These are phyloP conservation scores for Plasmodium vivax DNA, from an alignment of 169 alveolate species.

Conservation along the genomic window DNA sequence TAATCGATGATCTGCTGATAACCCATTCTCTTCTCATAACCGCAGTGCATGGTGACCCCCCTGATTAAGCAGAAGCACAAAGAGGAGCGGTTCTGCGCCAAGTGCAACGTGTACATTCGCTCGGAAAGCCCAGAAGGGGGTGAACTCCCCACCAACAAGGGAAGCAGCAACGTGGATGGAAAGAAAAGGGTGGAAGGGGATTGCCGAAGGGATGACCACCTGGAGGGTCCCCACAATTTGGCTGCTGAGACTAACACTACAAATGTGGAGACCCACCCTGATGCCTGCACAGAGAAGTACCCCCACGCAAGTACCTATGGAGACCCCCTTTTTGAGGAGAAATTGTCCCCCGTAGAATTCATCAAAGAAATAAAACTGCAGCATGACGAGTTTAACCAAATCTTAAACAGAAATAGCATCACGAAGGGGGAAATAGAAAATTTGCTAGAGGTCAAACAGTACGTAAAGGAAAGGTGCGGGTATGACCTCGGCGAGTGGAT, in stretches of 20 bases:
- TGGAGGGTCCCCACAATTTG: background rate
- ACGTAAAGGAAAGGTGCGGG: constrained; percentile 69
- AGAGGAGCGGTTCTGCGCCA: constrained; percentile 50
- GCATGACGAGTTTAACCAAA: constrained; percentile 47
- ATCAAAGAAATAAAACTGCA: constrained; percentile 65
- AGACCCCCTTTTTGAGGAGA: background rate
- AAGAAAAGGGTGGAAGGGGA: background rate
- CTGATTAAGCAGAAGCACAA: constrained; percentile 47
- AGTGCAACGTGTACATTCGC: constrained; percentile 31
- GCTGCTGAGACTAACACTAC: background rate
- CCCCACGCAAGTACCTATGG: background rate
- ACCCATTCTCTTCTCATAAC: background rate
- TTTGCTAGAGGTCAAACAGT: constrained; percentile 35
- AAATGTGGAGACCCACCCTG: background rate
- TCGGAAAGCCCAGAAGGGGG: background rate
- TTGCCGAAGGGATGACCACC: background rate
- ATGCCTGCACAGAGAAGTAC: background rate
- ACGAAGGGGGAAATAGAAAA: constrained; percentile 8
- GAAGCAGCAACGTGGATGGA: background rate
- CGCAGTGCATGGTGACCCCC: constrained; percentile 56
- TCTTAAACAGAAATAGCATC: constrained; percentile 29
- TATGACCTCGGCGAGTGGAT: constrained; percentile 41
- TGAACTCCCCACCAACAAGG: background rate
- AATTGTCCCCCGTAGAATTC: background rate
- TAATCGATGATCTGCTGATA: no score